Percentiles rank a stretch among this genome's conserved stretches.
These are phyloP conservation scores for Phyllosticta capitalensis DNA, from an alignment of 2,329 filamentous ascomycete genomes.

Conservation along the genomic window DNA sequence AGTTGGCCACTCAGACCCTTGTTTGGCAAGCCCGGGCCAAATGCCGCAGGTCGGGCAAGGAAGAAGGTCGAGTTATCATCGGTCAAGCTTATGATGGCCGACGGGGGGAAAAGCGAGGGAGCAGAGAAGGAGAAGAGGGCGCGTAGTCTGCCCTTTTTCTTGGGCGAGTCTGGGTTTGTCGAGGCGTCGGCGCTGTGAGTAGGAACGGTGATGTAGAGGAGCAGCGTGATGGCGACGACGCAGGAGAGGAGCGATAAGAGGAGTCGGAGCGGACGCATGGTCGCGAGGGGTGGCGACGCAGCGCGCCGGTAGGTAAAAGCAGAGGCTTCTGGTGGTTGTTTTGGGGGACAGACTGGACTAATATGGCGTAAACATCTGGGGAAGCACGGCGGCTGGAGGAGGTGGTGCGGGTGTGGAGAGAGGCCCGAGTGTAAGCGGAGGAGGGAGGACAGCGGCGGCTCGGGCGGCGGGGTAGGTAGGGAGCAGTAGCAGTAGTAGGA, in stretches of 20 bases:
- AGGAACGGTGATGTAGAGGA: constrained; percentile 31
- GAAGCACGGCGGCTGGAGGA: background rate
- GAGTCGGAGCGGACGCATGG: constrained; percentile 32
- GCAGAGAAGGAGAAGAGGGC: constrained; percentile 41
- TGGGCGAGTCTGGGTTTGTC: constrained; percentile 13
- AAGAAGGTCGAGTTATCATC: constrained; percentile 99
- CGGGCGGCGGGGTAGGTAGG: background rate
- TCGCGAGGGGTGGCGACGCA: background rate
- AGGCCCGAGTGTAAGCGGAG: constrained; percentile 2
- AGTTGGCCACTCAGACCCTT: constrained; percentile 78
- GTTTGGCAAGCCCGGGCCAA: constrained; percentile 68
- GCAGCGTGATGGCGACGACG: constrained; percentile 33
- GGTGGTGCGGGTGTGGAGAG: constrained; percentile 2
- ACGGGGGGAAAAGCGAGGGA: constrained; percentile 83
- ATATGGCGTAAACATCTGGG: constrained; percentile 7
- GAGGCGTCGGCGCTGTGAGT: constrained; percentile 8
- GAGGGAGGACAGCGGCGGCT: background rate
- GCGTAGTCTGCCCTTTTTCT: constrained; percentile 26
- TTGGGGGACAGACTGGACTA: constrained; percentile 3
- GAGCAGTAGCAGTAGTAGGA: background rate
- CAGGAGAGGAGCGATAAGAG: constrained; percentile 35
- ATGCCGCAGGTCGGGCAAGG: constrained; percentile 82
- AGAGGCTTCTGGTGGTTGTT: background rate
- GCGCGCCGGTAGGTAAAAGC: background rate
- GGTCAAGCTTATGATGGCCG: constrained; percentile 89